These are phyloP conservation scores for Gastrolobium villosum DNA, from an alignment of 306 rosid genomes.

Conservation along the genomic window DNA sequence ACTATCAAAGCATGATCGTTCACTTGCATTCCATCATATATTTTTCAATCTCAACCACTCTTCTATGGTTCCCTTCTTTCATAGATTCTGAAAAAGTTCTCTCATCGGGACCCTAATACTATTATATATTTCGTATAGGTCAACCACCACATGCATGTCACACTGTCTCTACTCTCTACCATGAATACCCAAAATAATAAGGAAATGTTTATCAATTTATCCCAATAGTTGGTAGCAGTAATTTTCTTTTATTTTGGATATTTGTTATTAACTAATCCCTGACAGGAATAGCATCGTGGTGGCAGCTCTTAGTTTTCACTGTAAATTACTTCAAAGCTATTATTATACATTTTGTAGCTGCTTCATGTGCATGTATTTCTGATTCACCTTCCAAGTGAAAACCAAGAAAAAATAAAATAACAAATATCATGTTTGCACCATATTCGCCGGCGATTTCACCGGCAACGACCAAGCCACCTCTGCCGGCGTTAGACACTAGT, in stretches of 20 bases:
- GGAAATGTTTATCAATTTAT: not conserved
- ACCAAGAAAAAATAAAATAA: not conserved
- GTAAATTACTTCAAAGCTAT: not conserved
- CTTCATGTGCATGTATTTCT: slow-evolving; percentile 22
- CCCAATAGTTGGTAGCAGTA: not conserved
- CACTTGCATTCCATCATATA: not conserved
- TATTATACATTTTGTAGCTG: not conserved
- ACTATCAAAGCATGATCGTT: not conserved
- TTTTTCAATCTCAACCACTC: slow-evolving; percentile 26
- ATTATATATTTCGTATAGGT: slow-evolving; percentile 14
- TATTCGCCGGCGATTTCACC: slow-evolving; percentile 48
- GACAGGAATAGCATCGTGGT: not conserved
- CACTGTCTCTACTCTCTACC: slow-evolving; percentile 35
- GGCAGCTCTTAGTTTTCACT: not conserved
- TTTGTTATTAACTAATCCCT: not conserved
- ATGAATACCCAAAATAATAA: not conserved
- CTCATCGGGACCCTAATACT: not conserved
- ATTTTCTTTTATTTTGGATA: not conserved
- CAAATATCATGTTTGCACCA: slow-evolving; percentile 41
- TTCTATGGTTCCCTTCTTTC: not conserved
- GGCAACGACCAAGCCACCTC: slow-evolving; percentile 8
- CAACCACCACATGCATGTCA: slow-evolving; percentile 45
- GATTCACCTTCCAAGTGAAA: not conserved
- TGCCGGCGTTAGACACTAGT: not conserved
- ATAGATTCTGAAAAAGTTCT: slow-evolving; percentile 22